Evolutionary conservation across 306 rosid species (phyloP).

Genomic region (Vigna reflexopilosa): DNA sequence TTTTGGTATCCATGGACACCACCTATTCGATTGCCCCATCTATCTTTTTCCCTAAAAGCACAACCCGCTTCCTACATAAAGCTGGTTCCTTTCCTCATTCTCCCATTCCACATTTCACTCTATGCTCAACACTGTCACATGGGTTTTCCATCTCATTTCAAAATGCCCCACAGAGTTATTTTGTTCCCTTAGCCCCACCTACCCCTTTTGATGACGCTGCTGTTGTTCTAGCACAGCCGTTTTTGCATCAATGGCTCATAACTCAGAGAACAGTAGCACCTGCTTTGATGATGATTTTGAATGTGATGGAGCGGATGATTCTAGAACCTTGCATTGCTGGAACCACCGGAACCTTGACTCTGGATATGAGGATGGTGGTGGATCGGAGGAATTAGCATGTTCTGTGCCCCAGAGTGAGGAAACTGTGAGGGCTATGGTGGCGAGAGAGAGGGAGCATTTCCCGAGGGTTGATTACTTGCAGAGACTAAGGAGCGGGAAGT

Average conservation of each 20-base stretch:
- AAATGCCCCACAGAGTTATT: constrained; percentile 45
- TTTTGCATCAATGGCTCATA: constrained; percentile 59
- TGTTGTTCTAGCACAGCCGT: constrained; percentile 30
- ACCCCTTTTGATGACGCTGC: constrained; percentile 54
- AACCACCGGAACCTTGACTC: constrained; percentile 43
- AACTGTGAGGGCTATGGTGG: constrained; percentile 61
- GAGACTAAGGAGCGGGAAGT: constrained; percentile 78
- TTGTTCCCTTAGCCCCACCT: constrained; percentile 45
- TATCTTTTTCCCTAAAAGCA: constrained; percentile 59
- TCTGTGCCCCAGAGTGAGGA: constrained; percentile 64
- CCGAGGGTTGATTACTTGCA: constrained; percentile 75
- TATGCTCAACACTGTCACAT: constrained; percentile 31
- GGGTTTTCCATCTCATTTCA: constrained; percentile 35
- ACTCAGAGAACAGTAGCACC: constrained; percentile 56
- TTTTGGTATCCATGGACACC: constrained; percentile 38
- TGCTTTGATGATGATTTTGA: constrained; percentile 56
- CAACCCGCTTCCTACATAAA: constrained; percentile 60
- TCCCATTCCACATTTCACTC: constrained; percentile 32
- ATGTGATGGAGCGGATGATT: constrained; percentile 48
- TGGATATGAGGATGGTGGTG: constrained; percentile 41
- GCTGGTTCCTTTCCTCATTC: constrained; percentile 50
- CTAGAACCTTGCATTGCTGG: constrained; percentile 51
- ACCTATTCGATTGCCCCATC: constrained; percentile 1
- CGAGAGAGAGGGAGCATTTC: constrained; percentile 74
- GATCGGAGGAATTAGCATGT: constrained; percentile 53